Evolutionary conservation across 1,139 yeast species (phyloP), one percentile per base, ranked within the genome.

Genomic region (Diutina rugosa): DNA sequence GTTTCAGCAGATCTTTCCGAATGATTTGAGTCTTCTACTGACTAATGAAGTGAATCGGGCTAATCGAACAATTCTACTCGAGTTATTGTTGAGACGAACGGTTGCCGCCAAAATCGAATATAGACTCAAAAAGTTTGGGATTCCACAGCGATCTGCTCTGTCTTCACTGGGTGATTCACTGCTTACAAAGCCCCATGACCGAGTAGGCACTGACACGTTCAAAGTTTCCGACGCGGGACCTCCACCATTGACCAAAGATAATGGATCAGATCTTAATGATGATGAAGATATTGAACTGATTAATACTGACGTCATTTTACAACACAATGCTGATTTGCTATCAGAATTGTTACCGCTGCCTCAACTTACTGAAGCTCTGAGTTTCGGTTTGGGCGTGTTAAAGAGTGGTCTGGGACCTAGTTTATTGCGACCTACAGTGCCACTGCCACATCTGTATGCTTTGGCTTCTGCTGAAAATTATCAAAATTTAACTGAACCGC

Each of bases 51-150:
- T 69, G 29, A 68, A 69, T 28, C 63, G 62, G 26, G 63, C 74
- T 57, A 71, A 74, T 58, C 67, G 65, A 54, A 69, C 68, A 56
- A 57, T 76, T 0, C 63, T 73, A 18, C 65, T 74, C 52, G 80
- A 76, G 56, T 62, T 74, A 1, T 65, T 76, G 51, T 58, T 76
- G 18, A 66, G 80, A 56, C 63, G 78, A 58, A 76, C 79, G 0
- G 62, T 76, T 60, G 76, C 78, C 49, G 80, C 78, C 3, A 76
- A 76, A 63, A 67, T 76, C 18, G 73, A 65, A 2, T 76, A 69
- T 60, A 61, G 80, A 52, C 54, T 61, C n/a, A 41, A 46, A 35
- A 51, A 35, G 14, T 35, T 9, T 35, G 41, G 41, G 1, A 9
- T 10, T 35, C 14, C 41, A 6, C 41, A 10, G 5, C 10, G 41